Conservation (phyloP, 257 asterid species). For the Solanum paucissectum region DNA sequence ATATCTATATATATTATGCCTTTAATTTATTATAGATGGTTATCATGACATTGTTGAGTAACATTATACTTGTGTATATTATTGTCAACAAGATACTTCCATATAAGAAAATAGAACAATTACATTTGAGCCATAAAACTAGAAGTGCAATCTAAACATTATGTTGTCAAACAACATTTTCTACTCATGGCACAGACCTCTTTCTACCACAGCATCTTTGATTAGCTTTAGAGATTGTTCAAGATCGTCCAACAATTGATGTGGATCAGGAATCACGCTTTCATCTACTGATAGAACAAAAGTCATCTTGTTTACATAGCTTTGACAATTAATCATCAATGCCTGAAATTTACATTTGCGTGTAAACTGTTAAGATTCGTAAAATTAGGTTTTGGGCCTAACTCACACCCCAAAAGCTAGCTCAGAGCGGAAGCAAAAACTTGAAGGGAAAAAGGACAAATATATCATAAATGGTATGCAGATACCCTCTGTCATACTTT, state of each 20-base stretch:
- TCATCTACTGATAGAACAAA: constrained; percentile 26
- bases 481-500: too few relatives aligned
- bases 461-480: too few relatives aligned
- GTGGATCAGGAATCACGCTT: constrained; percentile 24
- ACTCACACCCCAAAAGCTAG: background rate
- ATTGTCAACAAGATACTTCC: background rate
- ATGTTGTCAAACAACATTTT: background rate
- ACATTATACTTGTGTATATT: background rate
- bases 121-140: background rate
- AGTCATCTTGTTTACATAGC: constrained; percentile 18
- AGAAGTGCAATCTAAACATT: background rate
- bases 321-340: constrained; percentile 24
- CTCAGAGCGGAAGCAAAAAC: background rate
- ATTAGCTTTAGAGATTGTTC: constrained; percentile 20
- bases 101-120: background rate
- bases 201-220: constrained; percentile 12
- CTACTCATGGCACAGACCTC: background rate
- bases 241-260: constrained; percentile 15
- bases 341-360: background rate
- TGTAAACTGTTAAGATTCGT: background rate
- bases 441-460: too few relatives aligned
- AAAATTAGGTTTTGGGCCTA: too few relatives aligned
- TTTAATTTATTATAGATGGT: background rate
- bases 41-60: background rate
- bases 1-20: too few relatives aligned